Conservation (phyloP, 148 eudicot genomes). For the Rhododendron vialii region DNA sequence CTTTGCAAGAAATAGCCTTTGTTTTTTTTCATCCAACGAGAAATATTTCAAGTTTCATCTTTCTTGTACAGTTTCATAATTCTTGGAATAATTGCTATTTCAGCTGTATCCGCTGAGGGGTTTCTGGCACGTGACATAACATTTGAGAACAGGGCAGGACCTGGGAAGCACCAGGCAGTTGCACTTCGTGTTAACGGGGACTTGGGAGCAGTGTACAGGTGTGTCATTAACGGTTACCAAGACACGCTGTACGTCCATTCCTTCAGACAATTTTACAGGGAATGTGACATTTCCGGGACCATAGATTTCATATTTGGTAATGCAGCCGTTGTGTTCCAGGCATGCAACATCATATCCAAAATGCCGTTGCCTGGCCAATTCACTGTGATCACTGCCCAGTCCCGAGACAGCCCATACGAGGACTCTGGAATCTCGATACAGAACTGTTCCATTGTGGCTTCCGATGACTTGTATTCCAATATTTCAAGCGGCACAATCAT, state of each 20-base stretch:
- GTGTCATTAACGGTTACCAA: conserved; percentile 70
- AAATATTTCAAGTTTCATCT: background rate
- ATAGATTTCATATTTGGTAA: conserved; percentile 90
- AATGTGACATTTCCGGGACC: conserved; percentile 83
- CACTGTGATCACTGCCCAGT: conserved; percentile 82
- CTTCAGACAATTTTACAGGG: conserved; percentile 82
- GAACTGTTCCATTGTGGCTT: conserved; percentile 67
- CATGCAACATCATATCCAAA: conserved; percentile 61
- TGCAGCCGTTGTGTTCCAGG: conserved; percentile 82
- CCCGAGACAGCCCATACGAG: conserved; percentile 55
- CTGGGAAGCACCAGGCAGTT: conserved; percentile 74
- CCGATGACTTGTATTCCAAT: conserved; percentile 26
- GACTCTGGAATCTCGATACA: conserved; percentile 73
- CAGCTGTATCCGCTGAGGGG: conserved; percentile 88
- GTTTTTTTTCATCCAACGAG: background rate
- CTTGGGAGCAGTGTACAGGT: conserved; percentile 65
- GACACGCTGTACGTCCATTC: conserved; percentile 93
- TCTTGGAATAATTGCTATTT: background rate
- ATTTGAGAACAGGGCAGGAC: conserved; percentile 75
- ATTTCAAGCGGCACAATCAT: conserved; percentile 20
- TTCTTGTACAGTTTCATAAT: background rate
- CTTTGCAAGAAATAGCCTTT: background rate
- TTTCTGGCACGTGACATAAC: conserved; percentile 87
- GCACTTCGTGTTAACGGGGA: conserved; percentile 90
- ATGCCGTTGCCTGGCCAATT: conserved; percentile 71